Conservation (phyloP, 2,329 filamentous ascomycete genomes). For the Proliferodiscus dingleyae region DNA sequence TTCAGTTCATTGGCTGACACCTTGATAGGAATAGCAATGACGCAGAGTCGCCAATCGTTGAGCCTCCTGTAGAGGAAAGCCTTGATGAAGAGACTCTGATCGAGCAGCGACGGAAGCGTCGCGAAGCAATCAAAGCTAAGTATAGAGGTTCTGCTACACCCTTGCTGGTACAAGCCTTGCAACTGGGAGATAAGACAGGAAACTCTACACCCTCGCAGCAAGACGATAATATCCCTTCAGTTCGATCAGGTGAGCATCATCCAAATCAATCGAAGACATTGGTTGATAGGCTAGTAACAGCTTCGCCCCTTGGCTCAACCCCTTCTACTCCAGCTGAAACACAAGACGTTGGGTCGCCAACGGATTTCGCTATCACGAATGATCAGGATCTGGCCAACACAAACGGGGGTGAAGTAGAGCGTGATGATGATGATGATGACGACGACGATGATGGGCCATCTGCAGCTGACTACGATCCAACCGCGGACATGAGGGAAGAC, state of each 20-base stretch:
- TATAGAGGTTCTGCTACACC: slow-evolving; percentile 67
- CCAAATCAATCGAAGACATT: not conserved
- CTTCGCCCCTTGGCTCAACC: slow-evolving; percentile 31
- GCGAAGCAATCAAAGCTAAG: slow-evolving; percentile 81
- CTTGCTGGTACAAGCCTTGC: slow-evolving; percentile 61
- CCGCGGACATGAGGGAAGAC: slow-evolving; percentile 82
- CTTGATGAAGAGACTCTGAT: slow-evolving; percentile 79
- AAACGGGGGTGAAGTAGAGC: slow-evolving; percentile 37
- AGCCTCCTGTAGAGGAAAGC: slow-evolving; percentile 49
- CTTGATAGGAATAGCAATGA: slow-evolving; percentile 14
- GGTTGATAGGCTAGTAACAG: slow-evolving; percentile 19
- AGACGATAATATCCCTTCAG: slow-evolving; percentile 22
- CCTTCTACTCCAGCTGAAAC: slow-evolving; percentile 29
- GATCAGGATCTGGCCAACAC: slow-evolving; percentile 64
- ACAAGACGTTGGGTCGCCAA: slow-evolving; percentile 33
- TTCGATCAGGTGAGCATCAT: slow-evolving; percentile 34
- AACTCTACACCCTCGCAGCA: slow-evolving; percentile 25
- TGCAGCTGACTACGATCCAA: slow-evolving; percentile 91
- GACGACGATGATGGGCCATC: slow-evolving; percentile 69
- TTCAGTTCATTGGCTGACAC: slow-evolving; percentile 14
- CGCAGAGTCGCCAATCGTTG: slow-evolving; percentile 35
- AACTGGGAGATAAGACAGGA: slow-evolving; percentile 31
- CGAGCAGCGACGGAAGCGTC: slow-evolving; percentile 76
- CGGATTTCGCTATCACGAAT: slow-evolving; percentile 55
- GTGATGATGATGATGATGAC: slow-evolving; percentile 35